These are phyloP conservation scores for Teunomyces tritomae DNA, from an alignment of 805 yeast genomes.

Conservation along the genomic window DNA sequence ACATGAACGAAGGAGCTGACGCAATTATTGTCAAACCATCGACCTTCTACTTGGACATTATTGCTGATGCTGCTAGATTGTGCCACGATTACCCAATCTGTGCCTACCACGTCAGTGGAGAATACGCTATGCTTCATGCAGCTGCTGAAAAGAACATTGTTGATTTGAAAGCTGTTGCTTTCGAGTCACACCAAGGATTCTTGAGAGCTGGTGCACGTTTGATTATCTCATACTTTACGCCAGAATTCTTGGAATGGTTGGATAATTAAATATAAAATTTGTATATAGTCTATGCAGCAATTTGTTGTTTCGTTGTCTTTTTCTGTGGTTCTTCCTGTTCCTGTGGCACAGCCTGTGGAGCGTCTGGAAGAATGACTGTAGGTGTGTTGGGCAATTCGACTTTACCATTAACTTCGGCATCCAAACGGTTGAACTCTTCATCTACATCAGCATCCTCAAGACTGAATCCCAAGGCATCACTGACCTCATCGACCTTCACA, in stretches of 20 bases:
- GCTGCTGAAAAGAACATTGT: constrained; percentile 95
- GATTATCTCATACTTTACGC: constrained; percentile 89
- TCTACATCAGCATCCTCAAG: constrained; percentile 63
- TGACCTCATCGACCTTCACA: constrained; percentile 72
- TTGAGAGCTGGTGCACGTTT: constrained; percentile 94
- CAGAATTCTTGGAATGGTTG: constrained; percentile 94
- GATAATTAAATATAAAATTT: constrained; percentile 16
- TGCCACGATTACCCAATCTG: constrained; percentile 86
- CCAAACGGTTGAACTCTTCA: constrained; percentile 54
- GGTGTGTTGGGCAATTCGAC: constrained; percentile 10
- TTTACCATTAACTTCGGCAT: constrained; percentile 38
- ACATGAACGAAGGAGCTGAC: constrained; percentile 90
- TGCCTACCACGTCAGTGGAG: constrained; percentile 96
- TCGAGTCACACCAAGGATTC: constrained; percentile 87
- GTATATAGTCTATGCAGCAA: constrained; percentile 3
- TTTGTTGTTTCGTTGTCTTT: constrained; percentile 6
- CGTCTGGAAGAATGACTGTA: constrained; percentile 11
- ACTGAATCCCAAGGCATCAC: constrained; percentile 47
- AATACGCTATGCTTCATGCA: constrained; percentile 96
- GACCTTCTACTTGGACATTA: constrained; percentile 88
- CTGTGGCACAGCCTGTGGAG: constrained; percentile 25
- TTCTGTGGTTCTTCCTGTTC: constrained; percentile 1
- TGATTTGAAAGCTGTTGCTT: constrained; percentile 77
- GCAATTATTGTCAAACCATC: constrained; percentile 95
- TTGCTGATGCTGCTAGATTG: constrained; percentile 80